Evolutionary conservation across 2,329 filamentous ascomycete genomes (phyloP).

Genomic region (Immersiporthe knoxdaviesiana): DNA sequence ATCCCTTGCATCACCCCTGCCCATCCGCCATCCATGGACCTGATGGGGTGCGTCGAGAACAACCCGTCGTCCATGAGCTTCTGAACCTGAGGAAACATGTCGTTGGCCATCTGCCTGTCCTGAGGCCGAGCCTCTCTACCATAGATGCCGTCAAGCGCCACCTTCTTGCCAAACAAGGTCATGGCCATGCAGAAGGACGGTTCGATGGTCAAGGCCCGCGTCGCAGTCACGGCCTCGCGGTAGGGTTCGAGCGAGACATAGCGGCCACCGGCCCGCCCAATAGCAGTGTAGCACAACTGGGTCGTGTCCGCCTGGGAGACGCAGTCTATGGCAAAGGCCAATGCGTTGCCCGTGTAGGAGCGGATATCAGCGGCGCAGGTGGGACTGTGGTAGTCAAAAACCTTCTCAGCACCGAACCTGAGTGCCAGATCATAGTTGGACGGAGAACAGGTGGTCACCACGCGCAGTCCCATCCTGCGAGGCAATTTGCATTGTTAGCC

Average conservation of each 20-base stretch:
- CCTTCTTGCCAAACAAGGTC: not conserved
- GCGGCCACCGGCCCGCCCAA: not conserved
- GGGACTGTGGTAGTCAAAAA: conserved; percentile 44
- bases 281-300: not conserved
- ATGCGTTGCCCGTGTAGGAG: conserved; percentile 42
- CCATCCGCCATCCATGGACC: not conserved
- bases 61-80: not conserved
- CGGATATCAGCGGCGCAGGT: conserved; percentile 40
- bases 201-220: not conserved
- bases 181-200: not conserved
- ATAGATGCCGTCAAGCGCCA: not conserved
- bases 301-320: not conserved
- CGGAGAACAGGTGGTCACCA: not conserved
- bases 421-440: conserved; percentile 36
- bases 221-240: not conserved
- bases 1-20: not conserved
- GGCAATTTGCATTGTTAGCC: not conserved
- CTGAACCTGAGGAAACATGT: not conserved
- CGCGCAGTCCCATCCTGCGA: not conserved
- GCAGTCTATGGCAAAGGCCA: conserved; percentile 44
- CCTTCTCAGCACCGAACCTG: conserved; percentile 43
- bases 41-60: not conserved
- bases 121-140: not conserved
- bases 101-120: not conserved
- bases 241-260: not conserved